Evolutionary conservation across 495 filamentous ascomycete species (phyloP), one percentile per base, ranked within the genome.

Genomic region (Neohortaea acidophila): DNA sequence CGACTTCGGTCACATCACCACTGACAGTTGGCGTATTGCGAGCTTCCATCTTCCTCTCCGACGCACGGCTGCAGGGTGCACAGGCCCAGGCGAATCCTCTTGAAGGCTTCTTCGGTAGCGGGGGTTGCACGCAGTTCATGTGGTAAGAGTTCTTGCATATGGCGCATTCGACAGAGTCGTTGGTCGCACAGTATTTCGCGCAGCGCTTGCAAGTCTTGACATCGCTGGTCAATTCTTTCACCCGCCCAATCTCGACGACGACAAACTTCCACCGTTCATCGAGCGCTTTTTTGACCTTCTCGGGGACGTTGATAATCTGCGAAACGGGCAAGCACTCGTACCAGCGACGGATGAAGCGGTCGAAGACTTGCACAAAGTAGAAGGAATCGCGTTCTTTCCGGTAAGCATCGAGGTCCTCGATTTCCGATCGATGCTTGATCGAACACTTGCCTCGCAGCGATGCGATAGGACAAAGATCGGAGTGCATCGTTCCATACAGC

Each of bases 31-130:
- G 82, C 2, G 86, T 92, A 55, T 92, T 79, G 26, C 86, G 76
- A 32, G 83, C 84, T 57, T 99, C 86, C 11, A 94, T 65, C 58
- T 82, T 91, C 37, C 80, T 75, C 60, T 96, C 91, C 48, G 93
- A 86, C 18, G 81, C 84, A 48, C 85, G 79, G 55, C 83, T 93
- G 60, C 89, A 99, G 39, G 89, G 79, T 18, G 81, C 89, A 59
- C 89, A 99, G 12, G 89, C 81, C 89, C 89, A 99, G 7, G 84
- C 89, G 63, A 99, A 99, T 26, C 89, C 89, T 58, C 89, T 78
- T 31, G 89, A 92, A 14, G 89, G 89, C 61, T 99, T 99, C 58
- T 94, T 96, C 26, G 84, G 73, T 41, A 99, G 57, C 25, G 82
- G 84, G 22, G 89, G 89, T 39, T 79, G 80, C 32, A 99, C 91